phyloP scores from a whole-genome alignment of 164 flowering plant genomes.

The Umbilicus rupestris region DNA sequence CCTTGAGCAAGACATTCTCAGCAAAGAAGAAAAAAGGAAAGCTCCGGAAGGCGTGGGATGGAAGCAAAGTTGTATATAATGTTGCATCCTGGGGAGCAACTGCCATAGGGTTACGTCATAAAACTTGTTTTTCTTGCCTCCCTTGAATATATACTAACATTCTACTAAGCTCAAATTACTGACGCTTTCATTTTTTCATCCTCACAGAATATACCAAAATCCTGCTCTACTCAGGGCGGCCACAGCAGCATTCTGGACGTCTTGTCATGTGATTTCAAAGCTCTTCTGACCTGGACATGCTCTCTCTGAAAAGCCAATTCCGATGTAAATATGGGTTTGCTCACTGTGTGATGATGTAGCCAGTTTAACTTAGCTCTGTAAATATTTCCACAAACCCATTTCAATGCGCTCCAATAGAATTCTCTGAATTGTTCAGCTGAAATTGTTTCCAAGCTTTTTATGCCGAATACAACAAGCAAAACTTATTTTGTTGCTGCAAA shows the following conservation, averaged over 20 bases:
- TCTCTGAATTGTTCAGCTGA: background rate
- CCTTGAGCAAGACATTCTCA: conserved; percentile 79
- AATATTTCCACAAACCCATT: background rate
- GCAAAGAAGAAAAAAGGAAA: conserved; percentile 76
- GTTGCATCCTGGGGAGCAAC: conserved; percentile 99
- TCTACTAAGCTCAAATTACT: background rate
- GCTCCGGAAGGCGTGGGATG: conserved; percentile 88
- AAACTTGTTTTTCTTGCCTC: background rate
- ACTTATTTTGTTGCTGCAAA: too few species aligned
- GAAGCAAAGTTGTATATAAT: conserved; percentile 81
- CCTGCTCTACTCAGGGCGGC: conserved; percentile 69
- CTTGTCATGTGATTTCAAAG: conserved; percentile 77
- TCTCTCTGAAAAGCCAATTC: too few species aligned
- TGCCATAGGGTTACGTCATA: conserved; percentile 73
- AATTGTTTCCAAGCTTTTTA: background rate
- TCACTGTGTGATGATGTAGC: background rate
- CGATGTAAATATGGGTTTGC: conserved; percentile 1
- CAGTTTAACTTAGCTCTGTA: background rate
- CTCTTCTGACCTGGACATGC: conserved; percentile 33
- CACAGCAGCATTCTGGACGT: conserved; percentile 78
- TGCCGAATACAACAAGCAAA: too few species aligned
- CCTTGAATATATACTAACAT: background rate
- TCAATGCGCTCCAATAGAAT: background rate
- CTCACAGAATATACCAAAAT: conserved; percentile 79
- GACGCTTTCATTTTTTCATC: background rate